Evolutionary conservation across 768 basidiomycete genomes (phyloP).

Genomic region (Porphyrellus cyaneotinctus): DNA sequence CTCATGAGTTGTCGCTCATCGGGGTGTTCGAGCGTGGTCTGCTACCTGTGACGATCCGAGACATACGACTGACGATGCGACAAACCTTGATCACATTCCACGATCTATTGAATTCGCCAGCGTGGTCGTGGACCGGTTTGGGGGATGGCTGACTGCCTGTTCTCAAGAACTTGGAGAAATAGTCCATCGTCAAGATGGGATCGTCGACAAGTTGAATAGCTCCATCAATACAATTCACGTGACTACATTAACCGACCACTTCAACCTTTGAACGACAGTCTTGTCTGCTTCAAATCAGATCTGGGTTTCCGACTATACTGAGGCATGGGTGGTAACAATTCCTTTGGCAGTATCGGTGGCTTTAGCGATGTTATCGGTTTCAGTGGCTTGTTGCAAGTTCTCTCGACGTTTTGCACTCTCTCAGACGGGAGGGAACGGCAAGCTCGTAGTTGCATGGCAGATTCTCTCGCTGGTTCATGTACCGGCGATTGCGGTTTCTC

Average conservation of each 20-base stretch:
- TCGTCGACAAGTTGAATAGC: not conserved
- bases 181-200: conserved; percentile 58
- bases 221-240: conserved; percentile 9
- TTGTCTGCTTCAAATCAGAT: conserved; percentile 17
- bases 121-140: conserved; percentile 59
- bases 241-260: conserved; percentile 7
- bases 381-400: conserved; percentile 13
- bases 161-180: conserved; percentile 77
- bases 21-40: conserved; percentile 83
- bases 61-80: not conserved
- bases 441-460: conserved; percentile 1
- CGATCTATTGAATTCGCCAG: conserved; percentile 69
- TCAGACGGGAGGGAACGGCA: conserved; percentile 10
- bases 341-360: conserved; percentile 28
- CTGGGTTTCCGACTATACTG: conserved; percentile 5
- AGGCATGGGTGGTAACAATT: conserved; percentile 11
- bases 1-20: conserved; percentile 84
- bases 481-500: not conserved
- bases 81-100: conserved; percentile 72
- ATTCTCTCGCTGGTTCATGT: not conserved
- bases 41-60: conserved; percentile 6
- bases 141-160: conserved; percentile 37
- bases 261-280: conserved; percentile 21
- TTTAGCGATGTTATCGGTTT: conserved; percentile 30
- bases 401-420: not conserved